These are phyloP conservation scores for Geotrichum histeridarum DNA, from an alignment of 1,139 yeast genomes.

Conservation along the genomic window DNA sequence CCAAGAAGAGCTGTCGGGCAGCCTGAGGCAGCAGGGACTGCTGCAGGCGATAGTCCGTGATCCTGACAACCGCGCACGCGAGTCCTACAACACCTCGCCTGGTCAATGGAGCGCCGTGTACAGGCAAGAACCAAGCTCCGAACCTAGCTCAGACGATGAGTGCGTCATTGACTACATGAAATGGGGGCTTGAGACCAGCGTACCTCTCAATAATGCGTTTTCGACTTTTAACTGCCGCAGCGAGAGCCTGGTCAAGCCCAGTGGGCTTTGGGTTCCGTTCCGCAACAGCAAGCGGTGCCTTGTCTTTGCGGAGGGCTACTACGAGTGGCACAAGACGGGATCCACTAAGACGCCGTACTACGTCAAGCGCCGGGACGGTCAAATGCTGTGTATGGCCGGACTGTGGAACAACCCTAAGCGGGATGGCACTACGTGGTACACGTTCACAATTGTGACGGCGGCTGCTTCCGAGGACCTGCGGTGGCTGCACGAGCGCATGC, in stretches of 20 bases:
- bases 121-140: background rate
- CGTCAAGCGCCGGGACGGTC: constrained; percentile 49
- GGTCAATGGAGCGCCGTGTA: constrained; percentile 13
- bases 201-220: background rate
- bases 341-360: constrained; percentile 54
- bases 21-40: constrained; percentile 1
- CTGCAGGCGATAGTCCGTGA: constrained; percentile 1
- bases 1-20: constrained; percentile 18
- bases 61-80: constrained; percentile 1
- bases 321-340: constrained; percentile 57
- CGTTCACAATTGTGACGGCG: constrained; percentile 71
- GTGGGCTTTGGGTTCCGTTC: constrained; percentile 33
- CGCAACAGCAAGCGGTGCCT: constrained; percentile 49
- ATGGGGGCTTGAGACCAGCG: constrained; percentile 47
- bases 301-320: constrained; percentile 77
- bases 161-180: constrained; percentile 41
- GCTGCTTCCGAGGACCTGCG: constrained; percentile 50
- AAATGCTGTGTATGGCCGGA: constrained; percentile 67
- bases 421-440: constrained; percentile 36
- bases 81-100: constrained; percentile 17
- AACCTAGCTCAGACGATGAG: background rate
- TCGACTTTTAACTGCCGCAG: constrained; percentile 36
- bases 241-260: constrained; percentile 30
- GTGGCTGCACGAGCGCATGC: constrained; percentile 78
- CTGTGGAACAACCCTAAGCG: constrained; percentile 46